A percentile compares a stretch with the other conserved stretches of the same genome.
Conservation (phyloP, 2,329 filamentous ascomycete genomes). For the Alternaria novae-zelandiae region DNA sequence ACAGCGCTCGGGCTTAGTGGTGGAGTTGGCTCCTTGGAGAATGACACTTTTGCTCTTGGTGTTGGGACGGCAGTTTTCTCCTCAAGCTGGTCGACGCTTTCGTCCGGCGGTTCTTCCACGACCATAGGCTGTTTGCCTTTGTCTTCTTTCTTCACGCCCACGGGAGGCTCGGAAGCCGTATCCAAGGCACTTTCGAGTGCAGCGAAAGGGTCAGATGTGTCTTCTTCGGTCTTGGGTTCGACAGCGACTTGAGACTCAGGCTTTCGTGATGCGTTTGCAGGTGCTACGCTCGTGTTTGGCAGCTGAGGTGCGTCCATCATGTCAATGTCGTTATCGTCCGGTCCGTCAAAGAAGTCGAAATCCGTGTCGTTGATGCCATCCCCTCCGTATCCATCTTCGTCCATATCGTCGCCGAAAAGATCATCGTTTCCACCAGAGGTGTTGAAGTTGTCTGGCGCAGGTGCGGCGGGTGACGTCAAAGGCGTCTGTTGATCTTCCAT, state of each 20-base stretch:
- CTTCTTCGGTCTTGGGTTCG: conserved; percentile 25
- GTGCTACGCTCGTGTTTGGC: conserved; percentile 21
- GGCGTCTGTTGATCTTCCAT: conserved; percentile 28
- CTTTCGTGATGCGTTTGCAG: neutral
- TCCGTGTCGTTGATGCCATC: conserved; percentile 80
- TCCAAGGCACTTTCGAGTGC: conserved; percentile 40
- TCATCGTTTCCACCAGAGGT: conserved; percentile 55
- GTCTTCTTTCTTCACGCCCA: neutral
- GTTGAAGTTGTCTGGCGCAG: conserved; percentile 31
- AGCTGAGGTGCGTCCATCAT: conserved; percentile 38
- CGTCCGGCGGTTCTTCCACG: neutral
- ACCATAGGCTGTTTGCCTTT: conserved; percentile 6
- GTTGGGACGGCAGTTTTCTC: neutral
- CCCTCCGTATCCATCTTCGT: conserved; percentile 74
- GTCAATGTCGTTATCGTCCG: conserved; percentile 49
- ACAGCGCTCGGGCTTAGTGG: conserved; percentile 52
- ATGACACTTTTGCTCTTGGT: neutral
- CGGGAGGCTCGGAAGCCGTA: conserved; percentile 6
- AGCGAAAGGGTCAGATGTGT: conserved; percentile 34
- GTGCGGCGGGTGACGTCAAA: conserved; percentile 32
- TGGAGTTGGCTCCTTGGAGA: conserved; percentile 36
- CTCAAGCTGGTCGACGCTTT: neutral
- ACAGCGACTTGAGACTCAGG: neutral
- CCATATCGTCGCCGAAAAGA: conserved; percentile 71
- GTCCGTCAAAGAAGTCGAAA: conserved; percentile 82